Evolutionary conservation across 2,329 filamentous ascomycete species (phyloP).

Genomic region (Seiridium unicorne): DNA sequence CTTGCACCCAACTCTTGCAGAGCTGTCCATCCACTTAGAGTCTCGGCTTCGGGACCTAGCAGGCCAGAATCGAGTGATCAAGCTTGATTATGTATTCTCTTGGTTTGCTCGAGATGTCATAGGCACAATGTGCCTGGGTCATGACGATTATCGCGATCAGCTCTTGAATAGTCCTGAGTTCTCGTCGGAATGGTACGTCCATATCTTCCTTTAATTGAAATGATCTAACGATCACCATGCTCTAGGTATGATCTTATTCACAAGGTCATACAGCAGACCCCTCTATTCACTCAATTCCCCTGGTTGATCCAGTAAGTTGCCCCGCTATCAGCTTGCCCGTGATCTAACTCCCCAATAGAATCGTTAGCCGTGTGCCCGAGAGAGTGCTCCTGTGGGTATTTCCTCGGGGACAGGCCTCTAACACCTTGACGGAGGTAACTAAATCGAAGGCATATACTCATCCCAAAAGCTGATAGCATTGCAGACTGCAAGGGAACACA

Average conservation of each 20-base stretch:
- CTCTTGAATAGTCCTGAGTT: conserved; percentile 11
- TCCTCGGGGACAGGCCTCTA: not conserved
- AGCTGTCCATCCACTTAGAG: conserved; percentile 5
- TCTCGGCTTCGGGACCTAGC: conserved; percentile 2
- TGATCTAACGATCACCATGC: not conserved
- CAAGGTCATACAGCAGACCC: not conserved
- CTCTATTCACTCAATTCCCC: not conserved
- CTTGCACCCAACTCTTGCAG: not conserved
- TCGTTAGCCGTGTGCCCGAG: not conserved
- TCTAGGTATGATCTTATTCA: not conserved
- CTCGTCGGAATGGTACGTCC: conserved; percentile 10
- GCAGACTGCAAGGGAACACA: not conserved
- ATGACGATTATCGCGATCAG: not conserved
- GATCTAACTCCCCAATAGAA: not conserved
- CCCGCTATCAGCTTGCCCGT: not conserved
- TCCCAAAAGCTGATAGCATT: too few relatives aligned
- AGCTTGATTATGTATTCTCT: conserved; percentile 4
- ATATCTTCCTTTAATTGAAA: too few relatives aligned
- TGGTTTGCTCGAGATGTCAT: conserved; percentile 10
- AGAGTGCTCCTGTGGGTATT: not conserved
- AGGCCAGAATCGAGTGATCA: not conserved
- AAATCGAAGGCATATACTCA: too few relatives aligned
- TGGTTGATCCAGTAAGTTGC: not conserved
- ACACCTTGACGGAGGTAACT: not conserved
- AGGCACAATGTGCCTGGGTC: conserved; percentile 9